Evolutionary conservation across 192 early-diverging fungal genomes (phyloP), one percentile per base, ranked within the genome.

Genomic region (Coemansia sp.): DNA sequence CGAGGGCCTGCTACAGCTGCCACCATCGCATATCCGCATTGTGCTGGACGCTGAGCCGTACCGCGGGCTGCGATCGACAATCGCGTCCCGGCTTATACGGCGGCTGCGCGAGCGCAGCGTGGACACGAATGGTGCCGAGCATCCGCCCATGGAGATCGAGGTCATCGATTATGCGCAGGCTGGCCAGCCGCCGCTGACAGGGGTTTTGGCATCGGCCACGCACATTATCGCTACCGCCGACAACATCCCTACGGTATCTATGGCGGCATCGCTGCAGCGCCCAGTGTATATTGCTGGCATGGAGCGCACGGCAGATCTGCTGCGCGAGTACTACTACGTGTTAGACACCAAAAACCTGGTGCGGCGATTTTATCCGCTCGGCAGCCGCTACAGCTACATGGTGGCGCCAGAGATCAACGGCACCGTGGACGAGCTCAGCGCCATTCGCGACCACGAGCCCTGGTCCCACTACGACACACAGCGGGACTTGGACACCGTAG

Each of bases 381-480:
- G 62, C 29, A 76, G 73, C 27, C 54, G 62, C 34, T 70, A 76
- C 63, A 68, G 66, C 59, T 70, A 76, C 48, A 76, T 76, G 73
- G 50, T 76, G 15, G 53, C 48, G 44, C 28, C 67, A 5, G 67
- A 70, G 9, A 65, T 76, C 39, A 39, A 26, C 20, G 67, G 73
- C 32, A 35, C 50, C 7, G 36, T 62, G 15, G 73, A 76, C 23
- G 58, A 62, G 46, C 65, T 70, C 43, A 76, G 73, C 47, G 67
- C 62, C 5, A 55, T 70, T 27, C 66, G 73, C 7, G 64, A 70
- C 62, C 73, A 76, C 35, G 73, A 76, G 12, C 73, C 73, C 12
- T 76, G 73, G 73, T 51, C 55, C 8, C 19, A 15, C 6, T 70
- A 76, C 31, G 42, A 70, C 44, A 50, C 67, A 0, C 53, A 65